A percentile compares a stretch with the other conserved stretches of the same genome.
Conservation (phyloP, 2,329 filamentous ascomycete genomes). For the Zymoseptoria passerinii region DNA sequence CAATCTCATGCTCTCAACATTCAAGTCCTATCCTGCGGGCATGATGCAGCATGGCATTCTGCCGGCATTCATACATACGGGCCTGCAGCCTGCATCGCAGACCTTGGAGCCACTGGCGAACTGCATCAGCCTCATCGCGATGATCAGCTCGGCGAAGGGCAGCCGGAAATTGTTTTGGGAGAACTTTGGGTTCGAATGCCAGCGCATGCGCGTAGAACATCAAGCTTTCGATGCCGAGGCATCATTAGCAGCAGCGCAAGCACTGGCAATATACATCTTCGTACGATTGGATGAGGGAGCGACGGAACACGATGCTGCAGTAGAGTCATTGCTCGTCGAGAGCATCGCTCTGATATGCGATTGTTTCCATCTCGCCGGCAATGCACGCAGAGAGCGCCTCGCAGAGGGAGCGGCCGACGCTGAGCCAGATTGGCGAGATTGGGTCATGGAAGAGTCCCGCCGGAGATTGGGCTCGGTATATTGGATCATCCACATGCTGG, state of each 20-base stretch:
- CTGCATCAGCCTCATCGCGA: slow-evolving; percentile 36
- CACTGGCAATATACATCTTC: slow-evolving; percentile 38
- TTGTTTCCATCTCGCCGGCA: slow-evolving; percentile 2
- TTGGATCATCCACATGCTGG: slow-evolving; percentile 35
- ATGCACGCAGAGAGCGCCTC: neutral
- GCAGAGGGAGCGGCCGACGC: neutral
- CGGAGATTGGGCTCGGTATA: slow-evolving; percentile 35
- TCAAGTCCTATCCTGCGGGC: slow-evolving; percentile 34
- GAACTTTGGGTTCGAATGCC: slow-evolving; percentile 38
- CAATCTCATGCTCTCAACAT: slow-evolving; percentile 33
- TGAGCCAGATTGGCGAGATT: slow-evolving; percentile 1
- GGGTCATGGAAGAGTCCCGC: slow-evolving; percentile 4
- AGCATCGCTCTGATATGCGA: slow-evolving; percentile 29
- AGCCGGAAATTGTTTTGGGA: slow-evolving; percentile 39
- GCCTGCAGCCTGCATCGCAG: slow-evolving; percentile 19
- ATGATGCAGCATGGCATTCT: slow-evolving; percentile 33
- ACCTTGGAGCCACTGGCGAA: slow-evolving; percentile 34
- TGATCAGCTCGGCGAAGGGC: slow-evolving; percentile 30
- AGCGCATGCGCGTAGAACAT: slow-evolving; percentile 24
- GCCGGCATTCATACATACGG: slow-evolving; percentile 39
- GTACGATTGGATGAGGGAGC: slow-evolving; percentile 39
- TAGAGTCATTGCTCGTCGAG: slow-evolving; percentile 32
- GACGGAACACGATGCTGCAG: slow-evolving; percentile 35
- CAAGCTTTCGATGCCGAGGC: slow-evolving; percentile 21
- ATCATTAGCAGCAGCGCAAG: slow-evolving; percentile 37